These are phyloP conservation scores for Talaromyces verruculosus DNA, from an alignment of 2,329 filamentous ascomycete genomes.

Conservation along the genomic window DNA sequence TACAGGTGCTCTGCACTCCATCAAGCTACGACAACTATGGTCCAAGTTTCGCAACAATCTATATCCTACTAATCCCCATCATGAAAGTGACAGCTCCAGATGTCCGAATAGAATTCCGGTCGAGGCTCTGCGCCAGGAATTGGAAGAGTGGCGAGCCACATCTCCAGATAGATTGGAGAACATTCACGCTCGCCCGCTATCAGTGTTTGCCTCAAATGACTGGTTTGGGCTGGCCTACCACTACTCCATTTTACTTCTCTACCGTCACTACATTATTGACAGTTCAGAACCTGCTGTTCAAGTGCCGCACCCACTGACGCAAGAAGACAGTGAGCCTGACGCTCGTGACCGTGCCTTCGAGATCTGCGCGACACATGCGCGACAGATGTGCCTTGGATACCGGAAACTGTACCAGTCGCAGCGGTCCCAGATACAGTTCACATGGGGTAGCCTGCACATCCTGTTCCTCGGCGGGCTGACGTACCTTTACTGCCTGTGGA, in stretches of 20 bases:
- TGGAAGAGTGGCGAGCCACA: conserved; percentile 29
- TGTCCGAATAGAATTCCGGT: conserved; percentile 11
- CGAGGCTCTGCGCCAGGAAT: conserved; percentile 26
- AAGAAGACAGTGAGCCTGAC: conserved; percentile 5
- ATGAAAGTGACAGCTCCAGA: conserved; percentile 22
- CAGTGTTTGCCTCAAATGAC: conserved; percentile 35
- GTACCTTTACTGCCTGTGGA: conserved; percentile 38
- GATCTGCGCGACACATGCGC: conserved; percentile 10
- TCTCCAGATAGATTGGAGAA: conserved; percentile 24
- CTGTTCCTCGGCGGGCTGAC: conserved; percentile 29
- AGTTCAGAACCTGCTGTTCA: not conserved
- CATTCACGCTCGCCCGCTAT: conserved; percentile 27
- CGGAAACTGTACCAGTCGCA: conserved; percentile 35
- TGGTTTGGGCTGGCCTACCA: conserved; percentile 45
- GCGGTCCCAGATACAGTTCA: conserved; percentile 31
- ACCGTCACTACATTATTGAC: conserved; percentile 28
- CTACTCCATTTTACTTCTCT: conserved; percentile 43
- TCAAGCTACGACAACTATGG: conserved; percentile 29
- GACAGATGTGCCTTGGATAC: conserved; percentile 38
- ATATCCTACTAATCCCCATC: conserved; percentile 22
- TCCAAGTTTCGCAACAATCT: conserved; percentile 26
- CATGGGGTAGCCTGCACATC: conserved; percentile 28
- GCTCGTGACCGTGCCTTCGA: conserved; percentile 19
- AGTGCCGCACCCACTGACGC: not conserved
- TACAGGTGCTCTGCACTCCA: conserved; percentile 30